Base-by-base conservation (phyloP, 257 asterid species). In the Solanum sitiens region DNA sequence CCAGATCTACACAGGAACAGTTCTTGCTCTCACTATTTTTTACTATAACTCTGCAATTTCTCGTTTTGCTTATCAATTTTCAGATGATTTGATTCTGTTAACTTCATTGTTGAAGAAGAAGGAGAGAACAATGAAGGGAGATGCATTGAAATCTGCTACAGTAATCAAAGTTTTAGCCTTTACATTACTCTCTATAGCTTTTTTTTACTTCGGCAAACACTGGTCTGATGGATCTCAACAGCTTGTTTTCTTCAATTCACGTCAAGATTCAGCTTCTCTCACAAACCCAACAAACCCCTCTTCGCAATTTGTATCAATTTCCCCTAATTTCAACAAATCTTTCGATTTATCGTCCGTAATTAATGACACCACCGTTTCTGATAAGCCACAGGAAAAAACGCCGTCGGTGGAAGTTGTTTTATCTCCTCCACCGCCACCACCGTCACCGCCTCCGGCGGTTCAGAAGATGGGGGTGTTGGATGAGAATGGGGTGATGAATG, bases 381-480 rank as follows among this genome's bases (percentile, higher is more conserved):
- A 30, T 6, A 39, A 73, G 15, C 86, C 83, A 18, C 85, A 86
- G 9, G 67, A 89, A 27, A 79, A 89, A 27, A 79, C 90, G 11
- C 88, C 87, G 10, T 21, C 91, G 8, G 37, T 3, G 25, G 61
- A 25, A 23, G 20, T 44, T 23, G 39, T 2, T 40, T 13, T 3
- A 3, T 37, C 83, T 21, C 35, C 83, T 25, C 86, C 91, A 27
- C 87, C 93, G 0, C 91, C 63, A 2, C 63, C 92, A 1, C 92
- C 93, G 9, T 91, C 95, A 10, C 86, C 88, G 2, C 87, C 87
- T 32, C 95, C 96, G 88, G 94, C 89, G 45, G 88, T 94, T 90
- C 91, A 95, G 93, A 91, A 93, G 92, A 94, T 92, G 96, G 99
- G 99, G 72, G 92, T 97, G 87, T 90, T 97, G 94, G 97, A 97